phyloP scores from a whole-genome alignment of 2,329 filamentous ascomycete genomes.

The Aureobasidium uvarum region DNA sequence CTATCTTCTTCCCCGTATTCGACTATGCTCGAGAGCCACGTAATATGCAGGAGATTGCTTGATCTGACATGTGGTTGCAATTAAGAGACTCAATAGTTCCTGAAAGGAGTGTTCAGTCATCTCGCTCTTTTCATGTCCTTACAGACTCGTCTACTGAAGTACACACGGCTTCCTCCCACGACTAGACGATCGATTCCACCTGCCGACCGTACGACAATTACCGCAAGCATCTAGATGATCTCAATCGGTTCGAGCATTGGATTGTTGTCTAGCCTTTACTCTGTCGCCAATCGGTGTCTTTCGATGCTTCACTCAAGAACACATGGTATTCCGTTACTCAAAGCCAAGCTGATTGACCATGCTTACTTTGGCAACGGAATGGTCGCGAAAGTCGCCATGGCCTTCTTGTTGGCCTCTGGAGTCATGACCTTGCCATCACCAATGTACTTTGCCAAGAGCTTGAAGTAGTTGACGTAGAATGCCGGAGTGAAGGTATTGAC shows the following conservation, averaged over 20 bases:
- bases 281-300: background rate
- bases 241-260: background rate
- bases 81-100: no score
- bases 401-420: constrained; percentile 50
- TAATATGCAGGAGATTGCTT: constrained; percentile 11
- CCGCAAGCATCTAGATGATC: background rate
- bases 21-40: background rate
- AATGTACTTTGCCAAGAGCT: constrained; percentile 48
- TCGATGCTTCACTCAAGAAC: background rate
- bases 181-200: background rate
- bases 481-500: constrained; percentile 59
- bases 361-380: constrained; percentile 25
- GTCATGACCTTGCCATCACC: constrained; percentile 49
- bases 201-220: background rate
- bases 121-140: background rate
- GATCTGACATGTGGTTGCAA: background rate
- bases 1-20: constrained; percentile 21
- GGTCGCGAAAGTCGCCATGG: constrained; percentile 53
- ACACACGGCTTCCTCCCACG: background rate
- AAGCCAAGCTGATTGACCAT: background rate
- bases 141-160: background rate
- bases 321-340: background rate
- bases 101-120: background rate
- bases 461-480: constrained; percentile 60
- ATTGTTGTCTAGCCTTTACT: background rate